Base-by-base conservation (phyloP, 345 rosid genomes). In the Aquilaria malaccensis region DNA sequence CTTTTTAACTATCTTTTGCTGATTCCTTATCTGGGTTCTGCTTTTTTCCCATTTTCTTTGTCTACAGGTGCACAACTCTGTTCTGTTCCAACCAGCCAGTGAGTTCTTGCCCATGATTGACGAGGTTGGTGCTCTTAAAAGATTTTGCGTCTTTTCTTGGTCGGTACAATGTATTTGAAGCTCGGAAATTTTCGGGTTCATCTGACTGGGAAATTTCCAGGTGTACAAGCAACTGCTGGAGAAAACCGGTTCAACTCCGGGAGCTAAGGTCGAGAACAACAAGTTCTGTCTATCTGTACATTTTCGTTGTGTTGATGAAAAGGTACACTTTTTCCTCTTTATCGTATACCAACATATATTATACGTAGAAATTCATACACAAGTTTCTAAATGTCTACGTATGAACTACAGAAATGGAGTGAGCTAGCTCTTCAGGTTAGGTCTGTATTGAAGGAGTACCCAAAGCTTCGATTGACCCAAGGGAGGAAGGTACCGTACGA, bases 251-350 rank as follows among this genome's bases (percentile, higher is more conserved):
- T 70, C 83, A n/a, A 83, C 80, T n/a, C 80, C 84, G 0, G 97
- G 99, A 69, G 93, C 86, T 2, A 79, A 56, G 75, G 88, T 94
- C 14, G 99, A 94, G 72, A 79, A 91, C 79, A 92, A 94, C 80
- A 88, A 82, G 75, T 94, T 91, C 59, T 91, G 96, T 53, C 53
- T 85, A 48, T 88, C 99, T 37, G 96, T 94, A 10, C 99, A 94
- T 70, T 94, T 79, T 66, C 85, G 99, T 7, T 67, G 96, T 47
- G 99, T 94, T 3, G 88, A 86, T 1, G 97, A 94, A 69, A 79
- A 80, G 79, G 98, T 89, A 70, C 1, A 11, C 52, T 14, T 10
- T 5, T n/a, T 56, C 11, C 30, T 15, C 43, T 37, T 37, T 37
- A 37, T 37, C 43, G 43, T 37, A 37, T 37, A 37, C 3, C 7